Evolutionary conservation across 225 moss, liverwort and hornwort species (phyloP).

Genomic region (Sphagnum tenellum): DNA sequence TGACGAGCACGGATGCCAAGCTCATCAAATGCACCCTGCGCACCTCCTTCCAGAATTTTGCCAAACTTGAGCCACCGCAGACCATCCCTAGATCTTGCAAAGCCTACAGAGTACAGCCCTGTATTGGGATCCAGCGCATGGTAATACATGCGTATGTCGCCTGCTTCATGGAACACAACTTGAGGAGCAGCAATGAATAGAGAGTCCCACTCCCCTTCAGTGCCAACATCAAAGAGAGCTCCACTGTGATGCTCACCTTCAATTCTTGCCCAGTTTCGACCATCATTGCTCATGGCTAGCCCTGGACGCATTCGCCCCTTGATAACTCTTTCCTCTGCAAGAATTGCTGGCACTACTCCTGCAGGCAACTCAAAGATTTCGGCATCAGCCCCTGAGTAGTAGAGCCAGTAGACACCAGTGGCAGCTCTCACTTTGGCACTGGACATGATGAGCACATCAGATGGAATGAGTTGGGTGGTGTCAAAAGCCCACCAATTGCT

Average conservation of each 20-base stretch:
- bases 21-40: slow-evolving; percentile 35
- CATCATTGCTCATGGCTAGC: slow-evolving; percentile 54
- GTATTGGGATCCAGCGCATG: slow-evolving; percentile 32
- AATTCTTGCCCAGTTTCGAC: slow-evolving; percentile 47
- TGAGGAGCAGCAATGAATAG: slow-evolving; percentile 40
- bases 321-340: slow-evolving; percentile 1
- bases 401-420: slow-evolving; percentile 54
- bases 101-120: slow-evolving; percentile 28
- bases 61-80: slow-evolving; percentile 54
- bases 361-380: slow-evolving; percentile 21
- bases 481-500: slow-evolving; percentile 58
- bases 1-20: slow-evolving; percentile 32
- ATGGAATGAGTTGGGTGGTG: slow-evolving; percentile 40
- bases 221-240: slow-evolving; percentile 45
- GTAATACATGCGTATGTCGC: slow-evolving; percentile 52
- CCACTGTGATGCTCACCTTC: slow-evolving; percentile 55
- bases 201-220: slow-evolving; percentile 45
- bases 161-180: slow-evolving; percentile 41
- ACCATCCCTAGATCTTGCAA: slow-evolving; percentile 45
- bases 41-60: slow-evolving; percentile 39
- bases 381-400: slow-evolving; percentile 35
- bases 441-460: slow-evolving; percentile 55
- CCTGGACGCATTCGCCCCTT: slow-evolving; percentile 42
- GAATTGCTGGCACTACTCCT: slow-evolving; percentile 4
- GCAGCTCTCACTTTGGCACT: slow-evolving; percentile 45